Base-by-base conservation (phyloP, 2,329 filamentous ascomycete species). In the Aspergillus eucalypticola region DNA sequence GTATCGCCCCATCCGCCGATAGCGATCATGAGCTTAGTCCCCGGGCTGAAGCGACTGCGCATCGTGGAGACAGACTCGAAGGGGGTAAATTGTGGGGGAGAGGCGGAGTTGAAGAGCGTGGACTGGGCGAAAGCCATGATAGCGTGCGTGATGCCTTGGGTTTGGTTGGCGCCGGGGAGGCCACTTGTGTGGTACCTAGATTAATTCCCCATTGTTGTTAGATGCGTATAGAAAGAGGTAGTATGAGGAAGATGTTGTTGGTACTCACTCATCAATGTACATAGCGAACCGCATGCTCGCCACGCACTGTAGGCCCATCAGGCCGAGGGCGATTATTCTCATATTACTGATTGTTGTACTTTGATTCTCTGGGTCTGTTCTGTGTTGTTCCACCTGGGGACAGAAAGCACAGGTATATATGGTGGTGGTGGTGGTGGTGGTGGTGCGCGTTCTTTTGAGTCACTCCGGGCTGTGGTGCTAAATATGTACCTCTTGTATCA, bases 1-100 rank as follows among this genome's bases (percentile, higher is more conserved):
- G 83, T 87, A 61, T 91, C 87, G 0, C 88, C 89, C 89, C 90
- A 92, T 55, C 89, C 90, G 10, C 90, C 90, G 63, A 92, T 86
- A 19, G 90, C 88, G 39, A 92, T 81, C 77, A 89, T 83, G 21
- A 92, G 75, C 65, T 89, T 87, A 19, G 87, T 87, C 25, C 78
- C 79, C 0, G 81, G 71, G 11, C 79, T 70, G 58, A 86, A 88
- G 19, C 84, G 76, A 25, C 75, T 74, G 17, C 85, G 82, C 48
- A 86, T 77, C 3, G 81, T 78, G 0, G 74, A 69, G 2, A 88
- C 73, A 0, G 81, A 71, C 71, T 83, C 80, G 65, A 86, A 88
- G 0, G 86, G 85, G 55, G 77, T 76, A 65, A 82, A 86, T 0
- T 73, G 66, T 19, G 75, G 76, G 0, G 77, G 64, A 0, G 75